phyloP scores from a whole-genome alignment of 2,329 filamentous ascomycete species.

The Sclerotinia borealis region DNA sequence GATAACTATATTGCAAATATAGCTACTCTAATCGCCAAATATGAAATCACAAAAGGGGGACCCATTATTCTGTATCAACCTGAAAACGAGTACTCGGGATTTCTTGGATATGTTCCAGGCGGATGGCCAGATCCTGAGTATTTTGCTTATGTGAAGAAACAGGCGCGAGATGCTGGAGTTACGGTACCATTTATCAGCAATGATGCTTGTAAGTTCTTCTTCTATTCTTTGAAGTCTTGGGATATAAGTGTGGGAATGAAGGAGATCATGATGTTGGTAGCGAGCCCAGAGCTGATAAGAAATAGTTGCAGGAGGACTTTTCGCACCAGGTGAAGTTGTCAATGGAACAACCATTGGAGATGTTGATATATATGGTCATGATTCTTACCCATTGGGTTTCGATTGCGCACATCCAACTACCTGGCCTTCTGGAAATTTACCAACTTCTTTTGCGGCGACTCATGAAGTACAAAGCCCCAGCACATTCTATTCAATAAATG shows the following conservation, averaged over 20 bases:
- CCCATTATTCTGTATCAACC: constrained; percentile 74
- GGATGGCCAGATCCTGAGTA: constrained; percentile 62
- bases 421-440: constrained; percentile 54
- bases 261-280: neutral
- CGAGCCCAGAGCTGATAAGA: constrained; percentile 3
- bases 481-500: constrained; percentile 55
- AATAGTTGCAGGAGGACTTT: constrained; percentile 22
- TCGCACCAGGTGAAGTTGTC: constrained; percentile 27
- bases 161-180: constrained; percentile 61
- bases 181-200: constrained; percentile 72
- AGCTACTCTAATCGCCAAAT: constrained; percentile 60
- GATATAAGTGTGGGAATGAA: neutral
- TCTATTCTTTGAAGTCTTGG: neutral
- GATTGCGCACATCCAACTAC: constrained; percentile 41
- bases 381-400: constrained; percentile 41
- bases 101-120: constrained; percentile 38
- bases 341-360: constrained; percentile 29
- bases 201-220: constrained; percentile 45
- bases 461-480: constrained; percentile 57
- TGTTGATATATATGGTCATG: constrained; percentile 35
- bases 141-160: constrained; percentile 64
- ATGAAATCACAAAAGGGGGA: constrained; percentile 77
- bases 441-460: constrained; percentile 46
- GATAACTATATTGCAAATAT: constrained; percentile 54
- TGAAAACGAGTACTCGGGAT: constrained; percentile 71